Evolutionary conservation across 345 rosid species (phyloP), one percentile per base, ranked within the genome.

Genomic region (Ceriops tagal): DNA sequence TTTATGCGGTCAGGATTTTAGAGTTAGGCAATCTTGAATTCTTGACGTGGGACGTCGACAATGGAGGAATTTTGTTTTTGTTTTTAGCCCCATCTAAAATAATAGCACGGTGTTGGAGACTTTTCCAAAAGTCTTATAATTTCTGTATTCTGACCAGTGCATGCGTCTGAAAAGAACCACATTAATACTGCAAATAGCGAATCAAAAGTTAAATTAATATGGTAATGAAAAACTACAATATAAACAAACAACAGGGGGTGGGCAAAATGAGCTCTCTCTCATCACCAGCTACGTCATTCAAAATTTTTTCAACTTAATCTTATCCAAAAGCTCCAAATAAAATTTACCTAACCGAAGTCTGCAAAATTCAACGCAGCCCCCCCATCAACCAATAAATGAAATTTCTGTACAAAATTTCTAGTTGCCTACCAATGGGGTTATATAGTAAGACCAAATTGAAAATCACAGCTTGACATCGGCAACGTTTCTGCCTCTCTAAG

Each of bases 361-460:
- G 66, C 61, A 66, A 39, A 39, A 39, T 62, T 43, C 64, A 63
- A 46, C 21, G 49, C 78, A 63, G 64, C 43, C 71, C 77, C 71
- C 77, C 81, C 72, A 78, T 73, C 64, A 82, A 86, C 83, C 78
- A 84, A 86, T 80, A 72, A 82, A 83, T 65, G 81, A 86, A 83
- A 77, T 62, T 67, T 75, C 75, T 80, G 61, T 81, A 83, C 83
- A 81, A 75, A 76, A 60, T 68, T 61, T 69, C 84, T 77, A 72
- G 71, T 69, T 68, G 57, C 39, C 74, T 66, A 70, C 58, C 53
- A 5, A 27, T 3, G 21, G 70, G 72, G 76, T 60, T 37, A 43
- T 37, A 43, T 7, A 32, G 43, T 35, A 63, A n/a, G 26, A 71
- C 61, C 1, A 61, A 28, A 30, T 5, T 10, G 15, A 56, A 34